A percentile compares a stretch with the other conserved stretches of the same genome.
Conservation (phyloP, 2,329 filamentous ascomycete species). For the Cordyceps cicadae region DNA sequence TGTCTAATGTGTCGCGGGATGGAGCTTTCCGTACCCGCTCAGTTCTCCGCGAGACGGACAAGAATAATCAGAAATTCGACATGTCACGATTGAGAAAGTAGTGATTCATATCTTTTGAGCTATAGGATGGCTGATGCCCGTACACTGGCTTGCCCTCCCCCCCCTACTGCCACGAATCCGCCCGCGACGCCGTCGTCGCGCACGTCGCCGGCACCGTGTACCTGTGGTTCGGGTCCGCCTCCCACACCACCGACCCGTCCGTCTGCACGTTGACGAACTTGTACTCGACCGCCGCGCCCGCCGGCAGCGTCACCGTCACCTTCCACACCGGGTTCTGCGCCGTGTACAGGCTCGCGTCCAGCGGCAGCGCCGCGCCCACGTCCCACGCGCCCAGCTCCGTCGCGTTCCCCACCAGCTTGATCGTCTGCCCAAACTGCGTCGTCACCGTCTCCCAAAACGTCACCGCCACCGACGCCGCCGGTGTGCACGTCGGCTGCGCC, state of each 20-base stretch:
- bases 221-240: constrained; percentile 47
- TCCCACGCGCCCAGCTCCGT: constrained; percentile 56
- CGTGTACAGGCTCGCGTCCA: constrained; percentile 54
- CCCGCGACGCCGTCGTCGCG: constrained; percentile 19
- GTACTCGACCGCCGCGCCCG: constrained; percentile 53
- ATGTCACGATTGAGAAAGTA: too few relatives aligned
- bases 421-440: constrained; percentile 53
- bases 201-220: constrained; percentile 26
- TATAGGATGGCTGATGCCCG: too few relatives aligned
- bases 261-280: constrained; percentile 57
- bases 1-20: background rate
- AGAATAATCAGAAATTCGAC: background rate
- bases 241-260: constrained; percentile 53
- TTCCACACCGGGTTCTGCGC: constrained; percentile 53
- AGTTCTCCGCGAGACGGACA: background rate
- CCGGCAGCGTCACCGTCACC: constrained; percentile 43
- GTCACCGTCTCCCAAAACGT: constrained; percentile 52
- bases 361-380: constrained; percentile 40
- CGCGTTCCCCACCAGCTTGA: constrained; percentile 57
- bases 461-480: constrained; percentile 43
- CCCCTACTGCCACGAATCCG: constrained; percentile 24
- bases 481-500: constrained; percentile 24
- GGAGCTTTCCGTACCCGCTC: too few relatives aligned
- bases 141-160: background rate
- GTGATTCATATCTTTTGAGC: too few relatives aligned